phyloP scores from a whole-genome alignment of 345 rosid genomes.

The Aquilaria malaccensis region DNA sequence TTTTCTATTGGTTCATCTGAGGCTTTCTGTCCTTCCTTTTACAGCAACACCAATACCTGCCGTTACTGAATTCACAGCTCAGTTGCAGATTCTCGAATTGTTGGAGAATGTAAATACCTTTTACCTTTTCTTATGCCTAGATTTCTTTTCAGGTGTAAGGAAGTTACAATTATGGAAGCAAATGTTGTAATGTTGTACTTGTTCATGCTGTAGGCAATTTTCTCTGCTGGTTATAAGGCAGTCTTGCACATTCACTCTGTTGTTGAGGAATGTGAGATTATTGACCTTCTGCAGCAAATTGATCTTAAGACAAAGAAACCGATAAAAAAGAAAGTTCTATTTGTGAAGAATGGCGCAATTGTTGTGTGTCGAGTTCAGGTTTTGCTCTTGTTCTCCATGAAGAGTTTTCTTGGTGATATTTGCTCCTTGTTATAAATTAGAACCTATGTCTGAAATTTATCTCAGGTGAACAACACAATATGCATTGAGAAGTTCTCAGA shows the following conservation, averaged over 20 bases:
- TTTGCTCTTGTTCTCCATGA: not conserved
- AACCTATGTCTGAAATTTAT: not conserved
- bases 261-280: constrained; percentile 95
- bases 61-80: constrained; percentile 78
- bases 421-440: not conserved
- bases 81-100: constrained; percentile 85
- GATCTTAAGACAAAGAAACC: constrained; percentile 86
- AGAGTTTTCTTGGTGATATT: not conserved
- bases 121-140: not conserved
- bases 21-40: too few species aligned
- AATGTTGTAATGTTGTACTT: not conserved
- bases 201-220: constrained; percentile 57
- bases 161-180: too few species aligned
- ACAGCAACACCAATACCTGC: constrained; percentile 60
- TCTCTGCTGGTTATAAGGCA: constrained; percentile 97
- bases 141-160: too few species aligned
- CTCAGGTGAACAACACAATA: constrained; percentile 66
- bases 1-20: too few species aligned
- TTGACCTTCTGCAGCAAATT: constrained; percentile 68
- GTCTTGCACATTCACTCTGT: constrained; percentile 85
- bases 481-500: constrained; percentile 82
- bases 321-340: constrained; percentile 80
- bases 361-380: constrained; percentile 87
- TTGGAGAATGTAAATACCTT: constrained; percentile 61
- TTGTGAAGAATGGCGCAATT: constrained; percentile 84